Evolutionary conservation across 805 yeast species (phyloP).

Genomic region (Wickerhamomyces ciferrii): DNA sequence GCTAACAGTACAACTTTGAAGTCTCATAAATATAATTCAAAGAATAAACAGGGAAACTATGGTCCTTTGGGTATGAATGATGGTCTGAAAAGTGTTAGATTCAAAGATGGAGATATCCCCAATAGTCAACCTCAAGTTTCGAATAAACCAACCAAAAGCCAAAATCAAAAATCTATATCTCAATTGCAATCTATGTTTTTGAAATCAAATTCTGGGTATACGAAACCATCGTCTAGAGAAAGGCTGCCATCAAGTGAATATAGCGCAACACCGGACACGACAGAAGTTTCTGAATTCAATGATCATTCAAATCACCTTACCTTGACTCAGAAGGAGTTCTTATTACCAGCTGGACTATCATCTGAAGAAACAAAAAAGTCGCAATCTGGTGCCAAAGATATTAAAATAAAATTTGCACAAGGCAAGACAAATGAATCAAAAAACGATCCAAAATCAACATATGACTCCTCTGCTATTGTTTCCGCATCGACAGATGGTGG

Average conservation of each 20-base stretch:
- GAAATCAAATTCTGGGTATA: not conserved
- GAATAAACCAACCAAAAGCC: not conserved
- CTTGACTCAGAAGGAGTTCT: not conserved
- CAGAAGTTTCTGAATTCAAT: not conserved
- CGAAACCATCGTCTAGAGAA: not conserved
- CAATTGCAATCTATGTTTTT: not conserved
- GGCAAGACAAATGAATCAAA: not conserved
- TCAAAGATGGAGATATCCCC: not conserved
- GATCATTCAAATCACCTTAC: not conserved
- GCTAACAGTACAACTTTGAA: not conserved
- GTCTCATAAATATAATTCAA: not conserved
- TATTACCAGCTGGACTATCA: not conserved
- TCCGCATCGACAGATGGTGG: not conserved
- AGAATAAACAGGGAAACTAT: not conserved
- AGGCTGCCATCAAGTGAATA: constrained; percentile 18
- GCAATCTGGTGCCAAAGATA: no score
- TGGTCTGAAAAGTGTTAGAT: constrained; percentile 2
- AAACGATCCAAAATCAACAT: not conserved
- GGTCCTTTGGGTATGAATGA: not conserved
- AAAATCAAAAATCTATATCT: not conserved
- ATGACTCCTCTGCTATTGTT: not conserved
- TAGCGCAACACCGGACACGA: constrained; percentile 17
- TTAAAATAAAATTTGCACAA: no score
- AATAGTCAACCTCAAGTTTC: not conserved
- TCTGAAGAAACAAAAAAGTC: not conserved